These are phyloP conservation scores for Penicillium sp. DNA, from an alignment of 2,329 filamentous ascomycete genomes.

Conservation along the genomic window DNA sequence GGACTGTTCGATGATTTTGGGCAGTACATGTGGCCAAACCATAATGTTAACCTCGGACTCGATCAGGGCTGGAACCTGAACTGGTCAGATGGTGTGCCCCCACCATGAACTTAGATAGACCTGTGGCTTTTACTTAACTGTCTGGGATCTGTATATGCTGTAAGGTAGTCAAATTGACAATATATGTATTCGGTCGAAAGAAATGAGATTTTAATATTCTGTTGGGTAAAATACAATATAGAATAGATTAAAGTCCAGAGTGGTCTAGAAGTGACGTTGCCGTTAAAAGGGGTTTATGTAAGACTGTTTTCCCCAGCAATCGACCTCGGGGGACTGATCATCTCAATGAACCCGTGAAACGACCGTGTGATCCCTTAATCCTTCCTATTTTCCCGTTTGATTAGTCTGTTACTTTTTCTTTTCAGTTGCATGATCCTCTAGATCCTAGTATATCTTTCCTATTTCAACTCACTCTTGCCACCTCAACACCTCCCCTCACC, in stretches of 20 bases:
- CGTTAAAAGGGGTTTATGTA: slow-evolving; percentile 20
- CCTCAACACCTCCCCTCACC: slow-evolving; percentile 3
- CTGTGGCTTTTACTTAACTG: not conserved
- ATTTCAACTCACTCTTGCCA: slow-evolving; percentile 11
- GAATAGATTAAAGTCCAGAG: not conserved
- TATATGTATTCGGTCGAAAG: not conserved
- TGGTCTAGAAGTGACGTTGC: not conserved
- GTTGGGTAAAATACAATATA: no score
- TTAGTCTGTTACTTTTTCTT: slow-evolving; percentile 13
- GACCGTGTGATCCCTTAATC: slow-evolving; percentile 15
- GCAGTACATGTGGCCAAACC: slow-evolving; percentile 27
- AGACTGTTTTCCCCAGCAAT: slow-evolving; percentile 18
- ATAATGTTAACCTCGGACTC: slow-evolving; percentile 34
- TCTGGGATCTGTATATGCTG: not conserved
- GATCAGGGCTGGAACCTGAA: slow-evolving; percentile 43
- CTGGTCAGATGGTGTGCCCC: slow-evolving; percentile 31
- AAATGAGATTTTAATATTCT: not conserved
- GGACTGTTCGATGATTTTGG: slow-evolving; percentile 26
- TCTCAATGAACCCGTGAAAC: slow-evolving; percentile 19
- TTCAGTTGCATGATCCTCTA: slow-evolving; percentile 16
- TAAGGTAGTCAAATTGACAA: not conserved
- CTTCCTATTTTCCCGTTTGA: not conserved
- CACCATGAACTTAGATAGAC: not conserved
- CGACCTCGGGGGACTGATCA: slow-evolving; percentile 20
- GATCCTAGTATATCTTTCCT: slow-evolving; percentile 11